These are phyloP conservation scores for Pyrenochaeta sp. DNA, from an alignment of 2,329 filamentous ascomycete species.

Conservation along the genomic window DNA sequence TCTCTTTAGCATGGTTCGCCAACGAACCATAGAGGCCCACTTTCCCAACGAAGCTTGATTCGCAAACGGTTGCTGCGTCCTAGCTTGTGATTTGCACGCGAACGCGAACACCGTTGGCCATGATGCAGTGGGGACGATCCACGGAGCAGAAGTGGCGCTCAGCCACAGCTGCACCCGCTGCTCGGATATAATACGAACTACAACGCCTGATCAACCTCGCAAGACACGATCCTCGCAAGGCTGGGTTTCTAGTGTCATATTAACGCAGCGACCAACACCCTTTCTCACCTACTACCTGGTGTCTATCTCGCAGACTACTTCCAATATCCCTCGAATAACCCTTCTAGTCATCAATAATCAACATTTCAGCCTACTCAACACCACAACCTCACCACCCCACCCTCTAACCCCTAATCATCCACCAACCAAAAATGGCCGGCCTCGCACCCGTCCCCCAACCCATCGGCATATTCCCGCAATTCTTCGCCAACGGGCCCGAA, in stretches of 20 bases:
- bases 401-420: background rate
- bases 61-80: background rate
- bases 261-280: background rate
- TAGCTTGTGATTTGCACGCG: background rate
- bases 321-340: background rate
- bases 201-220: background rate
- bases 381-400: background rate
- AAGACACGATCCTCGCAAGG: background rate
- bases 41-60: background rate
- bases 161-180: background rate
- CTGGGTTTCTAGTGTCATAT: background rate
- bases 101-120: background rate
- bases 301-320: background rate
- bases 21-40: background rate
- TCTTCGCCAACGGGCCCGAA: conserved; percentile 38
- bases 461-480: conserved; percentile 40
- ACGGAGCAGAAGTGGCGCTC: background rate
- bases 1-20: background rate
- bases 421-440: conserved; percentile 11
- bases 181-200: background rate
- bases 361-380: too few species aligned
- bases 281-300: background rate
- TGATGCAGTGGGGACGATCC: background rate
- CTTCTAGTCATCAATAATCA: background rate
- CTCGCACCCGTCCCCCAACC: conserved; percentile 25